A percentile compares a stretch with the other conserved stretches of the same genome.
These are phyloP conservation scores for Lecanicillium sp. DNA, from an alignment of 2,329 filamentous ascomycete species.

Conservation along the genomic window DNA sequence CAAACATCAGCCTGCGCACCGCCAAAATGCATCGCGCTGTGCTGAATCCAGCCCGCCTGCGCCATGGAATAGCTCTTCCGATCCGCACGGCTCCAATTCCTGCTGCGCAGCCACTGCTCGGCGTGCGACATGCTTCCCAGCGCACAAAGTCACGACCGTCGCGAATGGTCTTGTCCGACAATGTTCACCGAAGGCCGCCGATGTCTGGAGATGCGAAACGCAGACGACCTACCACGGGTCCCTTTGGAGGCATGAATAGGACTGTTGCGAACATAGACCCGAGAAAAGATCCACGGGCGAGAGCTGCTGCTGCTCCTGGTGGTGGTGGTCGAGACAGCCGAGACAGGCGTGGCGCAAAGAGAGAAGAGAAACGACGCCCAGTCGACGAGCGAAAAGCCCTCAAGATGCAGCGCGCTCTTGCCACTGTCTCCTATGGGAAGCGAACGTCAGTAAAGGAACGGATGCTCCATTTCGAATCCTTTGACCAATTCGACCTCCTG, in stretches of 20 bases:
- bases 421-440: conserved; percentile 67
- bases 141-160: conserved; percentile 20
- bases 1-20: background rate
- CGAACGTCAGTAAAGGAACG: conserved; percentile 41
- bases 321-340: conserved; percentile 3
- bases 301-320: conserved; percentile 6
- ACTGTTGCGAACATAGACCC: conserved; percentile 34
- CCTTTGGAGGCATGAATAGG: conserved; percentile 49
- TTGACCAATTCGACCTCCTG: conserved; percentile 72
- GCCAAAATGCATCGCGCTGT: conserved; percentile 4
- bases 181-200: conserved; percentile 34
- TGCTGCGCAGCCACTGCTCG: background rate
- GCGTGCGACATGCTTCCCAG: conserved; percentile 2
- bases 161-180: conserved; percentile 50
- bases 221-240: conserved; percentile 33
- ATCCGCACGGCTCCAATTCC: conserved; percentile 1
- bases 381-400: conserved; percentile 58
- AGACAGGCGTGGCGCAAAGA: conserved; percentile 16
- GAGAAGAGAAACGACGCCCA: conserved; percentile 25
- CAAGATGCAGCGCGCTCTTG: conserved; percentile 83
- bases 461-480: conserved; percentile 64
- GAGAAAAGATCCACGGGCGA: conserved; percentile 11
- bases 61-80: background rate
- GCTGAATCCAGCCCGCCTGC: conserved; percentile 1
- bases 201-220: conserved; percentile 25